Evolutionary conservation across 352 stramenopile species (phyloP).

Genomic region (Globisporangium acanthophoron): DNA sequence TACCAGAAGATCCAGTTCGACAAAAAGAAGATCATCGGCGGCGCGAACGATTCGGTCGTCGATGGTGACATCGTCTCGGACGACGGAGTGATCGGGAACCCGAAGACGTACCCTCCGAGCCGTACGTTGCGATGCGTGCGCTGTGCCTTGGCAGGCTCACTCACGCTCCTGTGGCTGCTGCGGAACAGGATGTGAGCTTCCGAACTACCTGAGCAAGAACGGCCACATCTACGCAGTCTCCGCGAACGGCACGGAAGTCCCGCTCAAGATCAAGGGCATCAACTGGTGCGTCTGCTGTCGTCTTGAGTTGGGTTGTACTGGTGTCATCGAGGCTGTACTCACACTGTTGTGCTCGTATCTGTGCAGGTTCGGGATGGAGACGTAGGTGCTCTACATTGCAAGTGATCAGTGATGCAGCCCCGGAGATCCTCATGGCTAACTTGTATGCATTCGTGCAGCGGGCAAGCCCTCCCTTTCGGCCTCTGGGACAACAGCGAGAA

Average conservation of each 20-base stretch:
- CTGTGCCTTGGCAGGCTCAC: too few relatives aligned
- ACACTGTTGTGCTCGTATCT: neutral
- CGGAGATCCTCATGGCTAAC: neutral
- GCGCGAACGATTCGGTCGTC: conserved; percentile 3
- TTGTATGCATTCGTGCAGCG: conserved; percentile 8
- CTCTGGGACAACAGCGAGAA: conserved; percentile 69
- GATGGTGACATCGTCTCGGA: conserved; percentile 37
- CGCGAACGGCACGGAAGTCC: conserved; percentile 46
- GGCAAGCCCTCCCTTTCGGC: conserved; percentile 54
- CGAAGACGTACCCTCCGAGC: conserved; percentile 61
- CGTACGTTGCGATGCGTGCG: neutral
- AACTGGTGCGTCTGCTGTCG: conserved; percentile 34
- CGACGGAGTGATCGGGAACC: conserved; percentile 65
- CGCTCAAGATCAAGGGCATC: conserved; percentile 63
- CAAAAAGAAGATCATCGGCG: conserved; percentile 14
- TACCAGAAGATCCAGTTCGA: conserved; percentile 20
- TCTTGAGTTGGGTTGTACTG: neutral
- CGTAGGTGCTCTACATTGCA: conserved; percentile 17
- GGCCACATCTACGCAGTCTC: conserved; percentile 49
- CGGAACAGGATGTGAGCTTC: conserved; percentile 34
- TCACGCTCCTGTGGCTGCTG: neutral
- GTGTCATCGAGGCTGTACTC: neutral
- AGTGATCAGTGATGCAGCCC: neutral
- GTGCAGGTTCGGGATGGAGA: conserved; percentile 56
- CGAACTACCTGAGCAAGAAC: conserved; percentile 70